Conservation (phyloP, 257 asterid species). For the Capsicum rhomboideum region DNA sequence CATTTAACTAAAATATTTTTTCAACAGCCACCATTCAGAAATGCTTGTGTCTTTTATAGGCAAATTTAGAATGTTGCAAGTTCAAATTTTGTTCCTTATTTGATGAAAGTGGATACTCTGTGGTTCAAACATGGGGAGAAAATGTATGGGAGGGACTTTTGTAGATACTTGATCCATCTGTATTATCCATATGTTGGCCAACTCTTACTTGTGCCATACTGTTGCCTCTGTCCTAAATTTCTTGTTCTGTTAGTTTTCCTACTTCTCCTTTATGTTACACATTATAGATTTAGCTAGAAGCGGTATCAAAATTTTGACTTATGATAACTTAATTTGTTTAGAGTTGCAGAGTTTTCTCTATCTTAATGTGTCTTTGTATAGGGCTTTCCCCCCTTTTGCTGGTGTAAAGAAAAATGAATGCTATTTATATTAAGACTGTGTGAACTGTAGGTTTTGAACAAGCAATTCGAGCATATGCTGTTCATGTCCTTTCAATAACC, state of each 20-base stretch:
- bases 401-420: background rate
- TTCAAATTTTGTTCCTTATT: background rate
- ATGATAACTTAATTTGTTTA: background rate
- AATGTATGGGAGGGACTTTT: background rate
- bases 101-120: background rate
- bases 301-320: background rate
- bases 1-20: background rate
- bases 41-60: background rate
- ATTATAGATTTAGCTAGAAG: background rate
- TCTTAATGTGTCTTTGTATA: background rate
- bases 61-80: background rate
- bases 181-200: background rate
- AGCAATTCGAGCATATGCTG: slow-evolving; percentile 77
- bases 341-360: background rate
- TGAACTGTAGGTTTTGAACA: slow-evolving; percentile 66
- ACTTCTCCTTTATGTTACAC: background rate
- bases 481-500: slow-evolving; percentile 75
- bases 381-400: background rate
- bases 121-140: background rate
- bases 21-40: background rate
- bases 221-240: background rate
- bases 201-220: background rate
- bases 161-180: background rate
- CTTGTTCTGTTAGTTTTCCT: background rate
- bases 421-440: background rate